Percentiles rank a stretch among this genome's conserved stretches.
These are phyloP conservation scores for Papilionanthe hybrid DNA, from an alignment of 116 monocot genomes.

Conservation along the genomic window DNA sequence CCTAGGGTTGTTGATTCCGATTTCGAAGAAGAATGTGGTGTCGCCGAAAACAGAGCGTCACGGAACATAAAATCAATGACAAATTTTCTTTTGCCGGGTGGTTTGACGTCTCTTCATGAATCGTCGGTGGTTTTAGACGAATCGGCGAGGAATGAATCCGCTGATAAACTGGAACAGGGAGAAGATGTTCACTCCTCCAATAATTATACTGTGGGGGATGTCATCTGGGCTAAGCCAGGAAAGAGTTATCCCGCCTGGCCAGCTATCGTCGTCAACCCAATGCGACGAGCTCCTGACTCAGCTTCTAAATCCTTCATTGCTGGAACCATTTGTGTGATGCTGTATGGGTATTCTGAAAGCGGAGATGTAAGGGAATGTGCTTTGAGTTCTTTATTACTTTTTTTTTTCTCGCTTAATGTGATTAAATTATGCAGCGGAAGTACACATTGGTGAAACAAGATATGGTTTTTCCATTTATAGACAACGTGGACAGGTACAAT, in stretches of 20 bases:
- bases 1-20: slow-evolving; percentile 16
- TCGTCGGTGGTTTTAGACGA: slow-evolving; percentile 3
- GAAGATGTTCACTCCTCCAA: background rate
- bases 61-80: slow-evolving; percentile 2
- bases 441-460: slow-evolving; percentile 41
- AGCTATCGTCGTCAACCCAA: slow-evolving; percentile 28
- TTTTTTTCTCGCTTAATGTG: background rate
- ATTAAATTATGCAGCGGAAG: slow-evolving; percentile 15
- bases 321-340: slow-evolving; percentile 34
- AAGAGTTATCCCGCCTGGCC: slow-evolving; percentile 40
- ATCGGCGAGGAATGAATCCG: background rate
- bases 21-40: slow-evolving; percentile 1
- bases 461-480: slow-evolving; percentile 38
- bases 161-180: background rate
- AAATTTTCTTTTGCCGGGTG: slow-evolving; percentile 14
- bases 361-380: slow-evolving; percentile 27
- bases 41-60: background rate
- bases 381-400: background rate
- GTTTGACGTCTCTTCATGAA: slow-evolving; percentile 15
- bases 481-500: slow-evolving; percentile 35
- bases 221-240: slow-evolving; percentile 41
- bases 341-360: slow-evolving; percentile 30
- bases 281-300: slow-evolving; percentile 15
- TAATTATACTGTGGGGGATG: slow-evolving; percentile 27
- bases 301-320: slow-evolving; percentile 14